phyloP scores from a whole-genome alignment of 2,329 filamentous ascomycete genomes.

The Exophiala phaeomuriformis region DNA sequence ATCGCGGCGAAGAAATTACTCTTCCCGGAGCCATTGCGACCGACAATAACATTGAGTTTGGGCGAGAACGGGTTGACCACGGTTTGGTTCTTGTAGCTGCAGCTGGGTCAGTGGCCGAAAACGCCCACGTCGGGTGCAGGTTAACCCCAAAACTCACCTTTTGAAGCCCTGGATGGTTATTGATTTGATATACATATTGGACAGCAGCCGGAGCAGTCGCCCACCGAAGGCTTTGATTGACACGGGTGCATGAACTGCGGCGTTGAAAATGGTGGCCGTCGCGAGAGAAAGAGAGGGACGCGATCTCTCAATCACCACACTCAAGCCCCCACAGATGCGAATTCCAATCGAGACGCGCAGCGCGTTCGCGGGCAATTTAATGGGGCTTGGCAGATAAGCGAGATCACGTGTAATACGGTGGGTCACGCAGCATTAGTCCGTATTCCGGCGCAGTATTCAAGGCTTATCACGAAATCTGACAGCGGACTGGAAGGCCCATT shows the following conservation, averaged over 20 bases:
- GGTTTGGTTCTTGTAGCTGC: conserved; percentile 97
- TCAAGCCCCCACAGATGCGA: too few species aligned
- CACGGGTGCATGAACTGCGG: background rate
- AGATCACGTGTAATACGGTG: too few species aligned
- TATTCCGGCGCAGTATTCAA: too few species aligned
- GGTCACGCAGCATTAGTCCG: too few species aligned
- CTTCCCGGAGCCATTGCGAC: conserved; percentile 97
- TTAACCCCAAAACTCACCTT: conserved; percentile 52
- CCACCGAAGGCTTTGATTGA: background rate
- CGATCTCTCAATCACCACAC: too few species aligned
- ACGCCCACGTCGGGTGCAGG: conserved; percentile 3
- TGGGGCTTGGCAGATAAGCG: background rate
- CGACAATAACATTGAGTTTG: conserved; percentile 96
- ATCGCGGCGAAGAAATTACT: conserved; percentile 99
- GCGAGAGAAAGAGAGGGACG: background rate
- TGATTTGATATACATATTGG: conserved; percentile 94
- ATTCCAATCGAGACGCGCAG: background rate
- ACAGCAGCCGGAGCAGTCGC: conserved; percentile 2
- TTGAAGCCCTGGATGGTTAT: conserved; percentile 99
- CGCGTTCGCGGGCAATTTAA: background rate
- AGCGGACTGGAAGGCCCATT: too few species aligned
- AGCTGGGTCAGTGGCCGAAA: conserved; percentile 2
- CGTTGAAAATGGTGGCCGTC: background rate
- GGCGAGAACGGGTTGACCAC: conserved; percentile 97
- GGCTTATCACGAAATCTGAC: too few species aligned